Conservation (phyloP, 2,329 filamentous ascomycete species). For the Colletotrichum orbiculare region DNA sequence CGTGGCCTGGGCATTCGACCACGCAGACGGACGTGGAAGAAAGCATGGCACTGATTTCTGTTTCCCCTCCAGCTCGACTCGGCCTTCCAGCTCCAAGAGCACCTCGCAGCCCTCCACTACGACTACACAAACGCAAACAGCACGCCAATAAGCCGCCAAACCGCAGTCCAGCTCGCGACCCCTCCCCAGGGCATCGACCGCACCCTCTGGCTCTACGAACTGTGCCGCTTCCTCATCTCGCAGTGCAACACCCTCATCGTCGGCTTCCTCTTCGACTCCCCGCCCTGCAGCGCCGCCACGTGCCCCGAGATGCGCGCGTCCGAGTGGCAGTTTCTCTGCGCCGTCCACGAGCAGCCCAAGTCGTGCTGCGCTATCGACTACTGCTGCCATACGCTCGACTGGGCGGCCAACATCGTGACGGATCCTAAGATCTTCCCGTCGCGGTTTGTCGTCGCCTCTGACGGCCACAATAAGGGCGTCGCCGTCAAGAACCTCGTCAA, state of each 20-base stretch:
- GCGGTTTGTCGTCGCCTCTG: constrained; percentile 70
- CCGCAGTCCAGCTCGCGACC: constrained; percentile 80
- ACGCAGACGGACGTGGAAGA: too few relatives aligned
- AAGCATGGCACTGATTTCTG: background rate
- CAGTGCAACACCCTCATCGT: constrained; percentile 94
- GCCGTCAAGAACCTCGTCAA: constrained; percentile 90
- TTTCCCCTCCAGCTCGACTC: constrained; percentile 80
- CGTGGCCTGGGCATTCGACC: too few relatives aligned
- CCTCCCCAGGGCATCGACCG: constrained; percentile 86
- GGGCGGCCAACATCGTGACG: constrained; percentile 94
- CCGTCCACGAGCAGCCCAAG: constrained; percentile 96
- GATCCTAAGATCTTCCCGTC: constrained; percentile 96
- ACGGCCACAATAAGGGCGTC: constrained; percentile 68
- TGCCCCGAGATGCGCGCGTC: constrained; percentile 99
- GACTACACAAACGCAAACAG: constrained; percentile 77
- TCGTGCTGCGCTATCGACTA: constrained; percentile 99
- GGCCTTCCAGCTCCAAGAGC: constrained; percentile 96
- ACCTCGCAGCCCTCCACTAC: constrained; percentile 92
- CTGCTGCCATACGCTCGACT: constrained; percentile 98
- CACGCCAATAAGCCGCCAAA: constrained; percentile 78
- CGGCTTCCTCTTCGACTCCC: constrained; percentile 90
- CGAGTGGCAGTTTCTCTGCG: constrained; percentile 99
- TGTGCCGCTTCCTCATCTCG: constrained; percentile 94
- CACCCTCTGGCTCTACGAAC: constrained; percentile 96
- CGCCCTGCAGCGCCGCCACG: constrained; percentile 87